Conservation (phyloP, 352 stramenopile genomes). For the Paralagenidium karlingii region DNA sequence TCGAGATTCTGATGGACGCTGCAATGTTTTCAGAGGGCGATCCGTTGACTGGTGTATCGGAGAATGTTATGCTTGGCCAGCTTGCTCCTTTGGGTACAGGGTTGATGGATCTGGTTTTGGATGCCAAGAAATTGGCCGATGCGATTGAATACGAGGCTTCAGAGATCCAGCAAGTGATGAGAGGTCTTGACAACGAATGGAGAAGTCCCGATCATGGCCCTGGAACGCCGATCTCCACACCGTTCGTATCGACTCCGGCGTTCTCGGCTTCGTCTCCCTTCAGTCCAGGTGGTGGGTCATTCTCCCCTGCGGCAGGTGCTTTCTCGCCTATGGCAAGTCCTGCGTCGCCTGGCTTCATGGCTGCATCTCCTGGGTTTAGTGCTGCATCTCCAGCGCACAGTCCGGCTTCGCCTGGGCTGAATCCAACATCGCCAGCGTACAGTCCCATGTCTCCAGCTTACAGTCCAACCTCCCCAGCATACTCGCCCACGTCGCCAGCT, state of each 20-base stretch:
- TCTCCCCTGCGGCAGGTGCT: constrained; percentile 78
- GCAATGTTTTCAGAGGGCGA: constrained; percentile 97
- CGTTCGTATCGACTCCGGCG: constrained; percentile 66
- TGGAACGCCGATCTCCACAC: constrained; percentile 76
- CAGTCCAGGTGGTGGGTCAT: constrained; percentile 72
- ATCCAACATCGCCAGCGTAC: constrained; percentile 80
- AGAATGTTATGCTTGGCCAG: constrained; percentile 99
- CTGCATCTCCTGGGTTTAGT: constrained; percentile 52
- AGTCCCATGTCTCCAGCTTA: constrained; percentile 67
- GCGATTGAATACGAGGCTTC: constrained; percentile 94
- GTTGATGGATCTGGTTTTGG: constrained; percentile 96
- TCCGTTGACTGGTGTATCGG: constrained; percentile 94
- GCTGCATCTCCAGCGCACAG: constrained; percentile 68
- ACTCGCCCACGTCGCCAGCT: constrained; percentile 48
- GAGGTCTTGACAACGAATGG: constrained; percentile 86
- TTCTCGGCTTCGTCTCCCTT: constrained; percentile 85
- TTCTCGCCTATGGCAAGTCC: constrained; percentile 80
- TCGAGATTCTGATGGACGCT: constrained; percentile 99
- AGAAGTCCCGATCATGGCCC: constrained; percentile 65
- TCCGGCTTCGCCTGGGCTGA: constrained; percentile 52
- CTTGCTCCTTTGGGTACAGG: constrained; percentile 94
- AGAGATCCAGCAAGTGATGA: constrained; percentile 88
- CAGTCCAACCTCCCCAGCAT: constrained; percentile 66
- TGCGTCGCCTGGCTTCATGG: constrained; percentile 65
- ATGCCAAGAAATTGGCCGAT: constrained; percentile 96